Percentiles rank a stretch among this genome's conserved stretches.
These are phyloP conservation scores for Cystobasidium pallidum DNA, from an alignment of 1,284 basidiomycete species.

Conservation along the genomic window DNA sequence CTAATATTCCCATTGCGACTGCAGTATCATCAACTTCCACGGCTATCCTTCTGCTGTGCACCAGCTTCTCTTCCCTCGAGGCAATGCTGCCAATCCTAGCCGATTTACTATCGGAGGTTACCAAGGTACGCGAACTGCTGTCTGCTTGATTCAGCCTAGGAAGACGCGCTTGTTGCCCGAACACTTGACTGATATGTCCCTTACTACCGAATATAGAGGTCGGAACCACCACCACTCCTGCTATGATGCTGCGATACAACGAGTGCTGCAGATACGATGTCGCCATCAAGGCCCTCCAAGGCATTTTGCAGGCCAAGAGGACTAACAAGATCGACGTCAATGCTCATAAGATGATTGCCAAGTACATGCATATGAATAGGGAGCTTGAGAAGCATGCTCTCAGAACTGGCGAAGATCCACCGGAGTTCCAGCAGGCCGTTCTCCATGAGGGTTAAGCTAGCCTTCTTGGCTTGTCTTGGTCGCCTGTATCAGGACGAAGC, in stretches of 20 bases:
- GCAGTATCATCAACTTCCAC: constrained; percentile 68
- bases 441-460: constrained; percentile 28
- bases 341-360: constrained; percentile 56
- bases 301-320: constrained; percentile 38
- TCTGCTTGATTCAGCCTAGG: neutral
- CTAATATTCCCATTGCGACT: neutral
- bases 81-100: constrained; percentile 56
- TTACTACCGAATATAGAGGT: neutral
- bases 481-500: neutral
- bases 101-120: constrained; percentile 59
- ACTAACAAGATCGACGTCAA: constrained; percentile 53
- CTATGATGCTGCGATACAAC: constrained; percentile 60
- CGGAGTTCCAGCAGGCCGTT: constrained; percentile 23
- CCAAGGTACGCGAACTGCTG: constrained; percentile 49
- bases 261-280: constrained; percentile 59
- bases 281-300: constrained; percentile 57
- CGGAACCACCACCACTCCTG: constrained; percentile 3
- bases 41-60: constrained; percentile 62
- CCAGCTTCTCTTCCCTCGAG: constrained; percentile 46
- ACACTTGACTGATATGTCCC: neutral
- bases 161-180: neutral
- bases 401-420: constrained; percentile 51
- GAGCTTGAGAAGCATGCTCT: constrained; percentile 58
- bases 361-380: constrained; percentile 57
- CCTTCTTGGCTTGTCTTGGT: too few relatives aligned